Evolutionary conservation across 2,329 filamentous ascomycete species (phyloP).

Genomic region (Fragosphaeria purpurea): DNA sequence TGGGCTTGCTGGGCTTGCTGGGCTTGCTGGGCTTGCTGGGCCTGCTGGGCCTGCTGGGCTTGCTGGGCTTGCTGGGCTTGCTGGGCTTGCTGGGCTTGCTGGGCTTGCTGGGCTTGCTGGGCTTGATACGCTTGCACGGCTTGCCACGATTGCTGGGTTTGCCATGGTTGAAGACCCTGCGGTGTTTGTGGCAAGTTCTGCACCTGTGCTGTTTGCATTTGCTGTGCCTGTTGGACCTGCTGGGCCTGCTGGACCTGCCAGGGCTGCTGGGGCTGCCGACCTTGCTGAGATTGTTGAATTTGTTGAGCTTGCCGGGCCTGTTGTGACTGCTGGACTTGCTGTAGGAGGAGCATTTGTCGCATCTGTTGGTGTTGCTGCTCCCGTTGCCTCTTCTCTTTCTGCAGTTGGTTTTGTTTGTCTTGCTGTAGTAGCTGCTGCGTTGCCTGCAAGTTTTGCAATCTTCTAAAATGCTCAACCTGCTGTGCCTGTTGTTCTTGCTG

Average conservation of each 20-base stretch:
- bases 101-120: background rate
- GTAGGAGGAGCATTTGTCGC: background rate
- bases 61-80: background rate
- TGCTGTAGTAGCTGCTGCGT: background rate
- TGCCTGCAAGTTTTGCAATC: background rate
- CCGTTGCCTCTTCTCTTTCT: background rate
- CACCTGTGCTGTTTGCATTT: constrained; percentile 1
- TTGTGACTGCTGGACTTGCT: background rate
- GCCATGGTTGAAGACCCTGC: background rate
- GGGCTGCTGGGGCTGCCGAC: constrained; percentile 4
- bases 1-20: background rate
- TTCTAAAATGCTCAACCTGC: background rate
- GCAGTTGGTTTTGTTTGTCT: background rate
- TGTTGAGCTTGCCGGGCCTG: background rate
- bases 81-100: background rate
- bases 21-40: background rate
- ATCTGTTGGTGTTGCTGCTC: background rate
- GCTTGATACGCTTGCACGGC: background rate
- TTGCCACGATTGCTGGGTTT: background rate
- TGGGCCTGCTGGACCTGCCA: constrained; percentile 1
- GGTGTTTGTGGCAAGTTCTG: background rate
- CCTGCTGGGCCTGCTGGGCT: background rate
- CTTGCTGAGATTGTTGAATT: background rate
- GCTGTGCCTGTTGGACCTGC: constrained; percentile 2
- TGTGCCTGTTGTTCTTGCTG: background rate